Base-by-base conservation (phyloP, 371 early-diverging fungal genomes). In the Actinomucor elegans region DNA sequence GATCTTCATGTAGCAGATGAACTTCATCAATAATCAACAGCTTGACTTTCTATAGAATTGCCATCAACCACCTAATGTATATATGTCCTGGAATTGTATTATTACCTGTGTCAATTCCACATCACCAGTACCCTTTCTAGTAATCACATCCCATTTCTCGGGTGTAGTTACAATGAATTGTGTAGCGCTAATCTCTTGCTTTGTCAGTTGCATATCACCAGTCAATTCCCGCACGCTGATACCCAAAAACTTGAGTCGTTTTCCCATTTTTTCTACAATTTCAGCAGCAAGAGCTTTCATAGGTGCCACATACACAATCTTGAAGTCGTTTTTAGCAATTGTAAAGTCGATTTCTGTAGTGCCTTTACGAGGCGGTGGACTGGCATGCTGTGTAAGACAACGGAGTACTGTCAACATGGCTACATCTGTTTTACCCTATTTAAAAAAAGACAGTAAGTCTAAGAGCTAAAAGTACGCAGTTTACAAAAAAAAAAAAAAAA, bases 271-370 rank as follows among this genome's bases (percentile, higher is more conserved):
- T 47, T 83, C 81, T 0, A 93, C 92, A 26, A 99, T 84, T 83
- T 99, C 99, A 12, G 97, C 93, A 0, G 98, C 99, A 17, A 99
- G 80, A 1, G 99, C 99, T 74, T 99, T 99, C 99, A 99, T 99
- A 0, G 99, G 99, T 2, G 99, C 99, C 5, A 99, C 91, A 64
- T 99, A 99, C 2, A 99, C 87, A 56, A 99, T 94, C 73, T 97
- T 98, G 72, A 97, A 96, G 38, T 91, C 92, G 27, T 84, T 77
- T 58, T 80, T 86, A 17, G 80, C 84, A 40, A 91, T 81, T 2
- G 59, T 65, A 20, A 87, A 76, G 21, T 69, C 68, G 28, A 71
- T 58, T n/a, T 75, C 75, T 0, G 66, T 56, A 1, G 61, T 49
- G 20, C 73, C 80, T 17, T 66, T 71, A 33, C 42, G 31, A 11